Evolutionary conservation across 257 asterid genomes (phyloP), one percentile per base, ranked within the genome.

Genomic region (Hygrophila difformis): DNA sequence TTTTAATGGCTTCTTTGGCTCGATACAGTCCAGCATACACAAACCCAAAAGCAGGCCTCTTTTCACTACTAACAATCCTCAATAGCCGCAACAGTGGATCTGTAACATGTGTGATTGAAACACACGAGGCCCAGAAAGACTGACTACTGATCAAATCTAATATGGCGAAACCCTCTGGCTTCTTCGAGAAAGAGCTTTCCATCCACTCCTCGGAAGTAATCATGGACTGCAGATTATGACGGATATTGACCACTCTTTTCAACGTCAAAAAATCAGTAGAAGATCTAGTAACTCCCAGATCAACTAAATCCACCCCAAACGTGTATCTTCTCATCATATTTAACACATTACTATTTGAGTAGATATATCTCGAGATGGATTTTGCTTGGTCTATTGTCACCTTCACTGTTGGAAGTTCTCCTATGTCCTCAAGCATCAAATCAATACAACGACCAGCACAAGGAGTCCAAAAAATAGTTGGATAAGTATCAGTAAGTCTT

Each of bases 181-280:
- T 77, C 76, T 85, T 85, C 28, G 96, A 77, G 58, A 67, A 61
- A 44, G 83, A 79, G 53, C 88, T 66, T 33, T 76, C 92, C 71
- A 68, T 69, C 98, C 98, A 89, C 60, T 85, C 98, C 62, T 77
- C 84, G 8, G 96, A 89, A 58, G 92, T 72, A 57, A 82, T 75
- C 93, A 86, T 86, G 19, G 88, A 73, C 56, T 82, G 94, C 47
- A 89, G 62, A 64, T 78, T 69, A 66, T 82, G 82, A 53, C 74
- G 73, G 51, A 79, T 70, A 38, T 53, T 70, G 39, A 76, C 65
- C 93, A 91, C 80, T 58, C 93, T 59, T 59, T 80, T 78, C 70
- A 91, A 46, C 22, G 93, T 82, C 68, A 55, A 47, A 50, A 91
- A 82, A 76, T 76, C 86, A 1, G 95, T 82, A 33, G 79, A 67